Evolutionary conservation across 352 stramenopile genomes (phyloP).

Genomic region (Pythium folliculosum): DNA sequence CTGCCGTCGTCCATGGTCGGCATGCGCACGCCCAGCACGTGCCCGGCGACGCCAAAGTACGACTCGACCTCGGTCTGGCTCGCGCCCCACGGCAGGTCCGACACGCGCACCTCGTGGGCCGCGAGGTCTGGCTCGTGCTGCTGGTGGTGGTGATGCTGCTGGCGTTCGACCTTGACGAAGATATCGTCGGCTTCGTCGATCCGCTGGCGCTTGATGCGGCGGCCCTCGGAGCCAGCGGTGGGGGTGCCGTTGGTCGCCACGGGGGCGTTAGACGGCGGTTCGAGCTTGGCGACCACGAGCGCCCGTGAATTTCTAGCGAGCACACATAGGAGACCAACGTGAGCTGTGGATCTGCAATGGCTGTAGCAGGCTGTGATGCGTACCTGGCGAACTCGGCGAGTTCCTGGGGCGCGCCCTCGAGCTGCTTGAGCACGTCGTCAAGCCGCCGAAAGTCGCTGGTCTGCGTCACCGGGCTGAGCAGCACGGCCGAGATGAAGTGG

Average conservation of each 20-base stretch:
- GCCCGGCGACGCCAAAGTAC: slow-evolving; percentile 63
- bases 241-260: not conserved
- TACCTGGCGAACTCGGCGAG: slow-evolving; percentile 68
- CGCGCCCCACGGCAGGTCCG: slow-evolving; percentile 61
- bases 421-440: slow-evolving; percentile 38
- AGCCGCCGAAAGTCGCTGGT: slow-evolving; percentile 38
- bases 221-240: slow-evolving; percentile 4
- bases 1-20: slow-evolving; percentile 67
- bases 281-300: slow-evolving; percentile 24
- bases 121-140: not conserved
- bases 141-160: slow-evolving; percentile 15
- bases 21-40: slow-evolving; percentile 61
- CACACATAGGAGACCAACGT: not conserved
- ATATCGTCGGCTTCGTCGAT: slow-evolving; percentile 23
- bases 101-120: slow-evolving; percentile 59
- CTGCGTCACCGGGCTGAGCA: slow-evolving; percentile 41
- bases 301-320: slow-evolving; percentile 19
- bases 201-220: slow-evolving; percentile 11
- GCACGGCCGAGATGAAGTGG: slow-evolving; percentile 68
- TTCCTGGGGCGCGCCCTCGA: slow-evolving; percentile 42
- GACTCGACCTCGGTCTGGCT: slow-evolving; percentile 52
- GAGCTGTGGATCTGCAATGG: too few relatives aligned
- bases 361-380: not conserved
- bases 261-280: not conserved
- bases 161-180: slow-evolving; percentile 52